Evolutionary conservation across 805 yeast genomes (phyloP).

Genomic region (Sugiyamaella smithiae): DNA sequence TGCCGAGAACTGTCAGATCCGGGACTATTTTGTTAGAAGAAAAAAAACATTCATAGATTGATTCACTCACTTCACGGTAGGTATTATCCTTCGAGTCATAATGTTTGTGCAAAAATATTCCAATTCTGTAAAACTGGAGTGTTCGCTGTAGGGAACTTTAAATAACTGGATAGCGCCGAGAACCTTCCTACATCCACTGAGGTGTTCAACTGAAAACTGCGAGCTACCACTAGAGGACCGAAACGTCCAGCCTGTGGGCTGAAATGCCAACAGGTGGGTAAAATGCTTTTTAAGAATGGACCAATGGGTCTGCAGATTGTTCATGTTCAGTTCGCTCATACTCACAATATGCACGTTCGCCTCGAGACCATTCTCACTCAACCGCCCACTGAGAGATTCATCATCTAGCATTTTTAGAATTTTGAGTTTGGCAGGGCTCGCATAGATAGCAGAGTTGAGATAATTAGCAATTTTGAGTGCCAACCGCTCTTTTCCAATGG

Average conservation of each 20-base stretch:
- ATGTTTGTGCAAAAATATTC: slow-evolving; percentile 58
- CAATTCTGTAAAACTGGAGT: slow-evolving; percentile 83
- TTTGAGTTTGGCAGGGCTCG: slow-evolving; percentile 46
- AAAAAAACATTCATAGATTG: not conserved
- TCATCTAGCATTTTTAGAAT: slow-evolving; percentile 48
- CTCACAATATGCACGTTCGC: slow-evolving; percentile 72
- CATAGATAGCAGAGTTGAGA: slow-evolving; percentile 37
- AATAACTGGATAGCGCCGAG: slow-evolving; percentile 46
- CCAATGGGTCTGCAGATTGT: slow-evolving; percentile 47
- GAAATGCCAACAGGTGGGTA: slow-evolving; percentile 64
- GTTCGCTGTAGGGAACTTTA: slow-evolving; percentile 87
- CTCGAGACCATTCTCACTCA: slow-evolving; percentile 44
- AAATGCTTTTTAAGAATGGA: slow-evolving; percentile 45
- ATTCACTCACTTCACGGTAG: slow-evolving; percentile 58
- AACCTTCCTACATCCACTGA: slow-evolving; percentile 24
- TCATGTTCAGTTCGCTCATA: slow-evolving; percentile 50
- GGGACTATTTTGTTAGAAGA: too few relatives aligned
- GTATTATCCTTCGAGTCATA: slow-evolving; percentile 54
- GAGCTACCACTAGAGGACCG: slow-evolving; percentile 27
- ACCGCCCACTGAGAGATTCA: slow-evolving; percentile 37
- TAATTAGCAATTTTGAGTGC: slow-evolving; percentile 50
- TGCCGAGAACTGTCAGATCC: slow-evolving; percentile 2
- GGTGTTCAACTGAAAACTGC: slow-evolving; percentile 17
- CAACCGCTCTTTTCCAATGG: slow-evolving; percentile 87
- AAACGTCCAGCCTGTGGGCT: slow-evolving; percentile 93